These are phyloP conservation scores for Astrephomene gubernaculifera DNA, from an alignment of 139 green algal genomes.

Conservation along the genomic window DNA sequence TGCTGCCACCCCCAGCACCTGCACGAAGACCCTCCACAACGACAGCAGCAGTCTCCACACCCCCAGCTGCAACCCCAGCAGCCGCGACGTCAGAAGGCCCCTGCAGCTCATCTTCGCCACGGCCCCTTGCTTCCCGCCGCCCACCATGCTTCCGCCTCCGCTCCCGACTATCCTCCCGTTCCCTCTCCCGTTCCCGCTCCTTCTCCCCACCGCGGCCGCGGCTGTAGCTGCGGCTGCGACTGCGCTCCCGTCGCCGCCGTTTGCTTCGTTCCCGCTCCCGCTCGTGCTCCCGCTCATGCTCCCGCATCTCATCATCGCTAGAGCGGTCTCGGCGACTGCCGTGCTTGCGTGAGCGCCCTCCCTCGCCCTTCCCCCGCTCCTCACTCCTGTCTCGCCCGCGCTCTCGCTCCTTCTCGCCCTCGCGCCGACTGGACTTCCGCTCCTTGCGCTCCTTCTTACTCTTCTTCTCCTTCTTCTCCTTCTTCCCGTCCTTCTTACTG, in stretches of 20 bases:
- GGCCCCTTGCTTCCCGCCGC: background rate
- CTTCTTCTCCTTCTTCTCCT: constrained; percentile 15
- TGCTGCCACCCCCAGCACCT: background rate
- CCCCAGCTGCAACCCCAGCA: too few species aligned
- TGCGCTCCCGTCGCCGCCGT: background rate
- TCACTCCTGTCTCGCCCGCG: background rate
- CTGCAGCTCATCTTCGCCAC: background rate
- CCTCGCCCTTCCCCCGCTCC: background rate
- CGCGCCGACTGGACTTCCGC: background rate
- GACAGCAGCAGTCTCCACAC: background rate
- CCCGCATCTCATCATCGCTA: background rate
- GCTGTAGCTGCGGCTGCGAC: background rate
- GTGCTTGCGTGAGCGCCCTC: background rate
- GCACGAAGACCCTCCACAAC: background rate
- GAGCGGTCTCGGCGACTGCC: background rate
- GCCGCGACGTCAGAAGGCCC: too few species aligned
- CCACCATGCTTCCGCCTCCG: background rate
- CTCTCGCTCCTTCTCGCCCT: background rate
- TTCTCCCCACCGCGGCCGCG: background rate
- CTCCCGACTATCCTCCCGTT: too few species aligned
- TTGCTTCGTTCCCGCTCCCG: background rate
- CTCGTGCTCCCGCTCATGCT: background rate
- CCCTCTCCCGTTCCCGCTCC: background rate
- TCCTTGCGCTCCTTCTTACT: background rate
- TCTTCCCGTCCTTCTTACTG: background rate